Evolutionary conservation across 352 stramenopile genomes (phyloP), one percentile per base, ranked within the genome.

Genomic region (Detonula confervacea): DNA sequence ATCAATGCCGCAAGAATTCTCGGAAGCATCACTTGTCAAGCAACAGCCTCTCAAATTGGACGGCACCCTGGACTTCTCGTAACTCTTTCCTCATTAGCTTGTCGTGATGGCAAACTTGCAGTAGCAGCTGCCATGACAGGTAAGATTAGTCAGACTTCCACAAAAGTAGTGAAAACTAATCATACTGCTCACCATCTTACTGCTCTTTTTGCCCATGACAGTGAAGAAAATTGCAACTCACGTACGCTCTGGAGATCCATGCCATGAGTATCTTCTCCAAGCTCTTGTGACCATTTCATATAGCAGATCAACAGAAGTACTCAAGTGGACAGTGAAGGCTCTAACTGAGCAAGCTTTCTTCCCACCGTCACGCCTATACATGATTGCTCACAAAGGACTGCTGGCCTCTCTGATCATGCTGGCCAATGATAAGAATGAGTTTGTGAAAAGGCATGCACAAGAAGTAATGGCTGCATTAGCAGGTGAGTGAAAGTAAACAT

Each of bases 381-480:
- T 83, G 75, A 83, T 83, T 55, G 66, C 60, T 54, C 66, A 77
- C 20, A 77, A 64, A 42, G 75, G 75, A 47, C 42, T 83, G 12
- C 27, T 82, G 29, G 35, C 57, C 14, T 25, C 66, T 6, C 54
- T 82, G 16, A 69, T 60, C 47, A 51, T 82, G 47, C 14, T 82
- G 14, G 56, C 66, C 11, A 20, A 74, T 46, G 35, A 76, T 55
- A 37, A 72, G 16, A 76, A 81, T 30, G 44, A 51, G n/a, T 39
- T 55, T 64, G 59, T 81, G 14, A 72, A 27, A 9, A 33, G 22
- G 29, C 35, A 60, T 60, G 44, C 73, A 42, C 25, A 52, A 54
- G 59, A 59, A 42, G 64, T 72, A 30, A 47, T 77, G n/a, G 42
- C 1, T 52, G 30, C 29, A 29, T 42, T 77, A 51, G 66, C 65